Evolutionary conservation across 2,329 filamentous ascomycete species (phyloP), one percentile per base, ranked within the genome.

Genomic region (Fusarium sp.): DNA sequence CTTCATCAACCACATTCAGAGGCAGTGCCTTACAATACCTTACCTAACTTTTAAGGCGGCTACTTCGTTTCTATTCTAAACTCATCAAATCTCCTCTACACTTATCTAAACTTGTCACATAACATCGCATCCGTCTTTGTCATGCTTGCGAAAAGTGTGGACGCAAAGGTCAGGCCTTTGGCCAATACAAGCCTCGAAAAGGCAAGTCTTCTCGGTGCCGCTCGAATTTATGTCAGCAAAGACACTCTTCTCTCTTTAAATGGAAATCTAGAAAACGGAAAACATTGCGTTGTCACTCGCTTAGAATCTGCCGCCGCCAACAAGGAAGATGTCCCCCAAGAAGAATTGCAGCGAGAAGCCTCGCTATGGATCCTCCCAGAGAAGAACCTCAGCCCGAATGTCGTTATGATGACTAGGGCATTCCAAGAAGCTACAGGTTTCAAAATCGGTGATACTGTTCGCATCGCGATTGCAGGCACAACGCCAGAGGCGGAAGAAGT

Each of bases 391-490:
- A 88, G 90, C 77, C 89, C 89, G 73, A 88, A 91, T 70, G 86
- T 94, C 63, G 84, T 93, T 55, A 87, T 95, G 84, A 89, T 93
- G 84, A 91, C 93, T 27, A 91, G 93, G 70, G 86, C 89, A 10
- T 89, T 97, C 60, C 91, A 93, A 70, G 91, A 93, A 39, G 87
- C 89, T 11, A 92, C 92, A 73, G 89, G 89, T 2, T 88, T 97
- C 74, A 91, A 92, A 68, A 84, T 96, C 8, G 90, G 90, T 21
- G 92, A 94, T 54, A 87, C 90, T 56, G 83, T 88, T 38, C 82
- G 81, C 38, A 84, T 97, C 52, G 85, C 86, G 12, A 87, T 95
- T 29, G 84, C 86, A 5, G 85, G 87, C 15, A 74, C 82, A 5
- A 80, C 92, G 16, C 83, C 86, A 1, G 86, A 88, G 27, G 89